Evolutionary conservation across 2,329 filamentous ascomycete genomes (phyloP), one percentile per base, ranked within the genome.

Genomic region (Colletotrichum euphorbiae): DNA sequence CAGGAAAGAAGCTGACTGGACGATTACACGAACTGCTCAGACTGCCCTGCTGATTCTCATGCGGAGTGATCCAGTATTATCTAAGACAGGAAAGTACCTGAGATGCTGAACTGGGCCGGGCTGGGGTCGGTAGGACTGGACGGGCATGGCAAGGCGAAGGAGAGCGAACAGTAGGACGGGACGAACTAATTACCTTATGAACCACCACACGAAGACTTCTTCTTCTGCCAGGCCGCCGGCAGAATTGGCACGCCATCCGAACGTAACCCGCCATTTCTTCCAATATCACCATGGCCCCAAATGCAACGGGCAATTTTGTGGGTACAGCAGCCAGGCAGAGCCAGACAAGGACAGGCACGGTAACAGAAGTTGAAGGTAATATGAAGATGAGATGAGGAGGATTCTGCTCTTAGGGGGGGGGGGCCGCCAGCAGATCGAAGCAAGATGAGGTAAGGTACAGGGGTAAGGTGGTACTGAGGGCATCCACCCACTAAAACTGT

Each of bases 261-360:
- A 67, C 51, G 64, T 57, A 56, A 63, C 64, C 64, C 58, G 64
- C n/a, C 24, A 33, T 67, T 56, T n/a, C 36, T 43, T 28, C 40
- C 51, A 45, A 54, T 65, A n/a, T 28, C 38, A 28, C 38, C 7
- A 36, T 42, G 58, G 21, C 57, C 56, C 62, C 33, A 33, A 56
- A 40, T n/a, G 48, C 12, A 50, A 28, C 42, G 33, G 57, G 17
- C 21, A n/a, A 33, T 17, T 67, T 42, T 57, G 50, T 43, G 31
- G 63, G 28, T 59, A 54, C 46, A 17, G 40, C 36, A 52, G 33
- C 40, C n/a, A 59, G 43, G 17, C 28, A 48, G 17, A n/a, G 48
- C n/a, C n/a, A 13, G 46, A 50, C 13, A 40, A 50, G 50, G 42
- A 60, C 51, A 40, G 63, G 12, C 46, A 15, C 40, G 43, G 46